A percentile compares a stretch with the other conserved stretches of the same genome.
These are phyloP conservation scores for Symbiodinium pilosum DNA, from an alignment of 73 alveolate species.

Conservation along the genomic window DNA sequence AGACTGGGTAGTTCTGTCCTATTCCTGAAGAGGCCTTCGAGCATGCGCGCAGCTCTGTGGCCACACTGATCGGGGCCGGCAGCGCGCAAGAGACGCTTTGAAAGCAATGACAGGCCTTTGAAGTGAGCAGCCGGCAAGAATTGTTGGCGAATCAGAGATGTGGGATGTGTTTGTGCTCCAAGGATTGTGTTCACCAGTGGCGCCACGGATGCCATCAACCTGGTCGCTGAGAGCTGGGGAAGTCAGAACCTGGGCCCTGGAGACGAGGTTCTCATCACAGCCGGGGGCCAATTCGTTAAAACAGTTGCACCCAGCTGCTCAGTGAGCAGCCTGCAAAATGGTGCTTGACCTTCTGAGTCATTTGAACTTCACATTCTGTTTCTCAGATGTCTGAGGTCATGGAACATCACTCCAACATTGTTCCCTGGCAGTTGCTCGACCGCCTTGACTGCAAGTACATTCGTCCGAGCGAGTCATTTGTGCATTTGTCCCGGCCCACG, in stretches of 20 bases:
- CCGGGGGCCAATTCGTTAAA: too few relatives aligned
- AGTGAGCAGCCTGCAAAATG: too few relatives aligned
- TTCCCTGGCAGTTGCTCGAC: conserved; percentile 92
- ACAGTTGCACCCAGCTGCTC: neutral
- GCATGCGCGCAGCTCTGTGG: conserved; percentile 81
- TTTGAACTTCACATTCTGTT: too few relatives aligned
- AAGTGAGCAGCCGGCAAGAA: too few relatives aligned
- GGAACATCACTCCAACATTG: conserved; percentile 95
- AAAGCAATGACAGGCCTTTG: too few relatives aligned
- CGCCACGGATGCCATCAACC: conserved; percentile 95
- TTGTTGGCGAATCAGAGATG: too few relatives aligned
- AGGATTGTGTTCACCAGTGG: conserved; percentile 91
- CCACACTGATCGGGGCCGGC: conserved; percentile 52
- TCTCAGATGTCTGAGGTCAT: conserved; percentile 17
- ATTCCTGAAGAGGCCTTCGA: conserved; percentile 24
- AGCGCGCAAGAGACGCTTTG: conserved; percentile 51
- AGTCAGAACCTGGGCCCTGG: conserved; percentile 60
- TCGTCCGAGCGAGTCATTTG: too few relatives aligned
- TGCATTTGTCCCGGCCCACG: too few relatives aligned
- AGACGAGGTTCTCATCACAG: conserved; percentile 93
- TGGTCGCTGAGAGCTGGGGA: conserved; percentile 95
- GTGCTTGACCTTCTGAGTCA: too few relatives aligned
- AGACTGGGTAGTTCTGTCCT: too few relatives aligned
- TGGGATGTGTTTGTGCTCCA: neutral
- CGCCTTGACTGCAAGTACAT: too few relatives aligned